These are phyloP conservation scores for Trichoderma sp. DNA, from an alignment of 2,329 filamentous ascomycete genomes.

Conservation along the genomic window DNA sequence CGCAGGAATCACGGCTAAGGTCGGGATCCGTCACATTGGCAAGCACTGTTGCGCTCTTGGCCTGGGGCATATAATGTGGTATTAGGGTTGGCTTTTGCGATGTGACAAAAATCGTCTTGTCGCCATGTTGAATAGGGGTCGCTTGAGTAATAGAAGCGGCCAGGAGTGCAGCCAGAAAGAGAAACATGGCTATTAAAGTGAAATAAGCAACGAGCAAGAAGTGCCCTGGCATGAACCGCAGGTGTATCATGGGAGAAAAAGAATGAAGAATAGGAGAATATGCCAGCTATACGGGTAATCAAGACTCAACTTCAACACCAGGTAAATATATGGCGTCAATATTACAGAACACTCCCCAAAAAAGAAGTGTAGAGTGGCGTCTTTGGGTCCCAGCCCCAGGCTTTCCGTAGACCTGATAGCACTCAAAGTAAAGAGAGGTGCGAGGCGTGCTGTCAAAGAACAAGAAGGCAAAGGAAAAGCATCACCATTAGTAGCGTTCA, in stretches of 20 bases:
- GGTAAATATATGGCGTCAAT: background rate
- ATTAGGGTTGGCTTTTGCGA: constrained; percentile 1
- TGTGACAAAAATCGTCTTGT: background rate
- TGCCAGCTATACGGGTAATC: background rate
- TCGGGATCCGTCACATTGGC: constrained; percentile 21
- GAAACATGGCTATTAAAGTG: background rate
- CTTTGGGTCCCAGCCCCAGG: constrained; percentile 10
- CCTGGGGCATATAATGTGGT: constrained; percentile 12
- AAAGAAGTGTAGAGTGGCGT: background rate
- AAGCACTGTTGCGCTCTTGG: constrained; percentile 15
- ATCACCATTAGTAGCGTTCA: constrained; percentile 43
- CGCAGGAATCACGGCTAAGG: constrained; percentile 23
- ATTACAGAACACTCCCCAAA: background rate
- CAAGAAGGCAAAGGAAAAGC: constrained; percentile 32
- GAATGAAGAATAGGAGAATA: background rate
- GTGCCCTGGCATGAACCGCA: background rate
- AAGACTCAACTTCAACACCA: background rate
- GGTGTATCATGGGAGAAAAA: background rate
- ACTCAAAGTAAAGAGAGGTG: background rate
- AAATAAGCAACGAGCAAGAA: background rate
- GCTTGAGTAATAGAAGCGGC: background rate
- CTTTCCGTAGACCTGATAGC: background rate
- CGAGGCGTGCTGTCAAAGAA: background rate
- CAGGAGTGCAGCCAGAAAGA: background rate
- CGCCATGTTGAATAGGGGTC: background rate